Evolutionary conservation across 768 basidiomycete genomes (phyloP).

Genomic region (Saitozyma sp.): DNA sequence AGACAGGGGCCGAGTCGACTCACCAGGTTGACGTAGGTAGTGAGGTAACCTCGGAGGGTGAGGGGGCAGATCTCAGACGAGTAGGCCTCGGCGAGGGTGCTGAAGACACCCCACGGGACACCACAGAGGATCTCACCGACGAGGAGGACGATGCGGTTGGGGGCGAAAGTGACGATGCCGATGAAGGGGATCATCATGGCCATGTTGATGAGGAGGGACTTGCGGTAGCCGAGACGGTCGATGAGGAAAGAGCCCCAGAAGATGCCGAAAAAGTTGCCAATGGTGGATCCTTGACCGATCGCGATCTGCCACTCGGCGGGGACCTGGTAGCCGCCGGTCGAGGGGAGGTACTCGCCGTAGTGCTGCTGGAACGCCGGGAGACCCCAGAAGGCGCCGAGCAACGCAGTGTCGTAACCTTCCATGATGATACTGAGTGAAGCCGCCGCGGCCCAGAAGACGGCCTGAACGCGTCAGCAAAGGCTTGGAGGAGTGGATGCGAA

Average conservation of each 20-base stretch:
- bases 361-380: constrained; percentile 9
- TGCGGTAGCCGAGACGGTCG: constrained; percentile 48
- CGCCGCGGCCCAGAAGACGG: constrained; percentile 4
- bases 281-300: constrained; percentile 41
- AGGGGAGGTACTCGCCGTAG: constrained; percentile 8
- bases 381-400: constrained; percentile 9
- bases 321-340: constrained; percentile 33
- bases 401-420: constrained; percentile 8
- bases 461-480: not conserved
- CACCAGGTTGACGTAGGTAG: constrained; percentile 36
- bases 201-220: constrained; percentile 39
- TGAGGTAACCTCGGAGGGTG: constrained; percentile 34
- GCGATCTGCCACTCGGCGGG: constrained; percentile 50
- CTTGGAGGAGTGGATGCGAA: too few relatives aligned
- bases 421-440: constrained; percentile 5
- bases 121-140: constrained; percentile 27
- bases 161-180: constrained; percentile 20
- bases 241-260: constrained; percentile 43
- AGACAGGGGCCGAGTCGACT: not conserved
- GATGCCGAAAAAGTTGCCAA: constrained; percentile 49
- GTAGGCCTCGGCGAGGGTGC: constrained; percentile 36
- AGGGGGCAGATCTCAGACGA: constrained; percentile 37
- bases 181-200: constrained; percentile 26
- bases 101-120: constrained; percentile 29
- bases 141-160: constrained; percentile 10